phyloP scores from a whole-genome alignment of 805 yeast species.

The Lipomyces chichibuensis region DNA sequence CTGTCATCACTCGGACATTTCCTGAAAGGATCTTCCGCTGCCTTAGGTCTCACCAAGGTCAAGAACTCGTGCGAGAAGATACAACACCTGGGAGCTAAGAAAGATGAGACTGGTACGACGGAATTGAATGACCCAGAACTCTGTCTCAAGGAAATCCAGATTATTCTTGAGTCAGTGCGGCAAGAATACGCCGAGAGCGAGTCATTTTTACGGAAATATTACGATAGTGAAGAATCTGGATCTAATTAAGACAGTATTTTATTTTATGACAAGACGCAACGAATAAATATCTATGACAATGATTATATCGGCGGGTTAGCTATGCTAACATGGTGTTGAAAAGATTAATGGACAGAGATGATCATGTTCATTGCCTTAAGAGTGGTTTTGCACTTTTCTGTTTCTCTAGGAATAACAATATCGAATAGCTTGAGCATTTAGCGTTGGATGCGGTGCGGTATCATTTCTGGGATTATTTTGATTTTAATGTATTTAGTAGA shows the following conservation, averaged over 20 bases:
- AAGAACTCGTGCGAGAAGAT: slow-evolving; percentile 89
- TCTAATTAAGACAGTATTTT: background rate
- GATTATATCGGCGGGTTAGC: background rate
- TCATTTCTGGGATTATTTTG: background rate
- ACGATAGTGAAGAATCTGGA: slow-evolving; percentile 21
- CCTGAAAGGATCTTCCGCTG: slow-evolving; percentile 93
- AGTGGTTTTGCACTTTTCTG: background rate
- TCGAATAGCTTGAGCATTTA: background rate
- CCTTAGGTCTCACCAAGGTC: slow-evolving; percentile 80
- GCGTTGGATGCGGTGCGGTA: background rate
- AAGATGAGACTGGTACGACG: slow-evolving; percentile 44
- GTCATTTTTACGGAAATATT: slow-evolving; percentile 40
- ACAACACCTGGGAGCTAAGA: slow-evolving; percentile 78
- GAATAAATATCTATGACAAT: background rate
- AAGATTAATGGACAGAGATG: background rate
- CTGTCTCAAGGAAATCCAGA: slow-evolving; percentile 43
- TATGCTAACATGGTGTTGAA: background rate
- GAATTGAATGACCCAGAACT: slow-evolving; percentile 41
- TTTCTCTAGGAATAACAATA: background rate
- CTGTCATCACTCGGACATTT: slow-evolving; percentile 86
- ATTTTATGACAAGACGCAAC: background rate
- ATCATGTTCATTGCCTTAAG: background rate
- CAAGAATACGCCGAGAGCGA: slow-evolving; percentile 45
- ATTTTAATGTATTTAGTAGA: background rate
- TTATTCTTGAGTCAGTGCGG: slow-evolving; percentile 41